Conservation (phyloP, 805 yeast genomes). For the Schwanniomyces polymorphus region DNA sequence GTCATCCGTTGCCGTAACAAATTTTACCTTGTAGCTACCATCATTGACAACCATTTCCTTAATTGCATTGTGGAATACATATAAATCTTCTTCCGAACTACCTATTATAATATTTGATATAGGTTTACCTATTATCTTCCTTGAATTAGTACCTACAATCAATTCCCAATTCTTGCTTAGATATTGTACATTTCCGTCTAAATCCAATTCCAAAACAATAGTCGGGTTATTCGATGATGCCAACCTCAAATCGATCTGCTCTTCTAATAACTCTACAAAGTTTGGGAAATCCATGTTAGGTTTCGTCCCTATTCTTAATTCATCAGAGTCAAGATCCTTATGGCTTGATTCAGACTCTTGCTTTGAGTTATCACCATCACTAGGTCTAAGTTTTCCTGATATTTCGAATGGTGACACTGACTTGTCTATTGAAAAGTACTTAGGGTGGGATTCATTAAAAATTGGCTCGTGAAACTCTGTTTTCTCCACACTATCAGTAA, state of each 20-base stretch:
- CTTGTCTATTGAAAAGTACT: slow-evolving; percentile 21
- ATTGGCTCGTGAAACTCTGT: slow-evolving; percentile 14
- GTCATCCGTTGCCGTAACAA: slow-evolving; percentile 53
- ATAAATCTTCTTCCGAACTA: slow-evolving; percentile 54
- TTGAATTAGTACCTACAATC: slow-evolving; percentile 66
- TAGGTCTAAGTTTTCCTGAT: neutral
- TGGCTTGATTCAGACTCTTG: neutral
- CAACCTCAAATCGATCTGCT: slow-evolving; percentile 53
- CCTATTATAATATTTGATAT: slow-evolving; percentile 69
- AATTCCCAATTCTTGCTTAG: slow-evolving; percentile 76
- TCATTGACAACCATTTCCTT: slow-evolving; percentile 71
- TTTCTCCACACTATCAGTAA: neutral
- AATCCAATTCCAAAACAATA: slow-evolving; percentile 79
- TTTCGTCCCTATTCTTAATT: neutral
- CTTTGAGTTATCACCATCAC: neutral
- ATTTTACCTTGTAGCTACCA: slow-evolving; percentile 74
- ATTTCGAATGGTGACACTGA: slow-evolving; percentile 35
- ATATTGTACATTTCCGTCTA: slow-evolving; percentile 76
- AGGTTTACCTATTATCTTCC: slow-evolving; percentile 55
- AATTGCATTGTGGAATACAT: slow-evolving; percentile 69
- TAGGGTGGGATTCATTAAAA: slow-evolving; percentile 16
- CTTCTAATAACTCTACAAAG: slow-evolving; percentile 28
- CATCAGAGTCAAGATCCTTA: neutral
- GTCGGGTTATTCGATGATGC: slow-evolving; percentile 74
- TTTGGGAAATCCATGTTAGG: slow-evolving; percentile 4